Evolutionary conservation across 257 asterid genomes (phyloP).

Genomic region (Plectranthus barbatus): DNA sequence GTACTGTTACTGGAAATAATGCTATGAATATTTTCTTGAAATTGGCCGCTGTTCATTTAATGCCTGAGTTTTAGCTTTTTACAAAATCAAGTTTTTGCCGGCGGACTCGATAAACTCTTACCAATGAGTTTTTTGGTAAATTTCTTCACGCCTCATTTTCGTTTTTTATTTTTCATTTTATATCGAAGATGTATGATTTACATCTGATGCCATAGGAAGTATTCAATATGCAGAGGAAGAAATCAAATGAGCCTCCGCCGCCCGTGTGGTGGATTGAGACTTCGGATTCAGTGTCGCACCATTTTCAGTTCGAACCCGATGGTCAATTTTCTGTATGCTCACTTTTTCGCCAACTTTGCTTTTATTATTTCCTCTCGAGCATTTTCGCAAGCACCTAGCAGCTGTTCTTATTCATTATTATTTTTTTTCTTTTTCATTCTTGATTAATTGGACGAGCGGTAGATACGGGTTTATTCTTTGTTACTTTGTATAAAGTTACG

Average conservation of each 20-base stretch:
- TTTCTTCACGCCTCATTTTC: neutral
- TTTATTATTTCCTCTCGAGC: neutral
- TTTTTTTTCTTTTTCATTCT: neutral
- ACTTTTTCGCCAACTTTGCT: neutral
- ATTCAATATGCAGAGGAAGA: slow-evolving; percentile 43
- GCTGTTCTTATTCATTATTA: neutral
- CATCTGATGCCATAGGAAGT: slow-evolving; percentile 35
- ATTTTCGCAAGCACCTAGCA: slow-evolving; percentile 21
- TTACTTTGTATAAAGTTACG: neutral
- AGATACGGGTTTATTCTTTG: no score
- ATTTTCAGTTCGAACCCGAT: slow-evolving; percentile 61
- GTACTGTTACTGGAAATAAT: no score
- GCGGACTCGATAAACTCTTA: slow-evolving; percentile 16
- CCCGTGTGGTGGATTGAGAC: slow-evolving; percentile 81
- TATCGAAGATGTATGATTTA: neutral
- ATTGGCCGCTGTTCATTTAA: neutral
- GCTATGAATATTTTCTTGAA: neutral
- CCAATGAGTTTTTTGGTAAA: slow-evolving; percentile 36
- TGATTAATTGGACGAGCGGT: no score
- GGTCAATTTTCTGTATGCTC: slow-evolving; percentile 66
- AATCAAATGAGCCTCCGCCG: slow-evolving; percentile 19
- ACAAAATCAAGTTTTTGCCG: slow-evolving; percentile 26
- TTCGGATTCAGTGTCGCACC: slow-evolving; percentile 61
- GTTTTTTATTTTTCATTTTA: neutral
- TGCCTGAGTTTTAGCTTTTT: slow-evolving; percentile 5